Percentiles rank a stretch among this genome's conserved stretches.
These are phyloP conservation scores for Pseudognaphalium luteoalbum DNA, from an alignment of 129 eudicot species.

Conservation along the genomic window DNA sequence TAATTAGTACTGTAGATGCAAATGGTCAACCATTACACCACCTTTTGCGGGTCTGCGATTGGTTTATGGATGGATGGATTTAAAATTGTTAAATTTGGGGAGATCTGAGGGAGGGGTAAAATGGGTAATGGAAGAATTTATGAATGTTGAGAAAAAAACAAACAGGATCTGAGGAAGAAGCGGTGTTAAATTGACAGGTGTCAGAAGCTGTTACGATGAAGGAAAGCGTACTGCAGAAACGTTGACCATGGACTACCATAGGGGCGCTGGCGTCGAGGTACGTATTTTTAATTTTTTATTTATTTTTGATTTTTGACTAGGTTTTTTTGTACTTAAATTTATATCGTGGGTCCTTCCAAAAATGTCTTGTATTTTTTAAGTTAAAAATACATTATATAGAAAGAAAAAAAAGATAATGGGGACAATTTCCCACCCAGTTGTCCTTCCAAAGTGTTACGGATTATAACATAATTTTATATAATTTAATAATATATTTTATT, in stretches of 20 bases:
- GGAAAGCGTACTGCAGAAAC: constrained; percentile 96
- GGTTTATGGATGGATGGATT: background rate
- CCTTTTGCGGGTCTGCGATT: constrained; percentile 24
- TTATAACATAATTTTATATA: too few species aligned
- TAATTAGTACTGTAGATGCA: background rate
- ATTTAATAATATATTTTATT: too few species aligned
- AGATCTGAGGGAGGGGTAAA: constrained; percentile 26
- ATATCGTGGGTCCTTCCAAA: background rate
- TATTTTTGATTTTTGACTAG: too few species aligned
- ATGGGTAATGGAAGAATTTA: constrained; percentile 11
- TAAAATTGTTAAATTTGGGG: constrained; percentile 9
- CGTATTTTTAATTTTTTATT: background rate
- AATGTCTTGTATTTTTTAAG: too few species aligned
- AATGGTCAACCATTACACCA: constrained; percentile 28
- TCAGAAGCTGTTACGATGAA: constrained; percentile 95
- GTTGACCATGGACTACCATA: constrained; percentile 92
- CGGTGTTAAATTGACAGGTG: constrained; percentile 56
- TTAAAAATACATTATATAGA: too few species aligned
- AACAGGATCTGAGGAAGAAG: constrained; percentile 27
- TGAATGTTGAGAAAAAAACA: background rate
- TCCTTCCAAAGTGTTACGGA: too few species aligned
- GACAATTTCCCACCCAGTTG: too few species aligned
- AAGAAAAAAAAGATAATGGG: too few species aligned
- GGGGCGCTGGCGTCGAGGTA: constrained; percentile 96
- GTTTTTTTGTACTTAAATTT: background rate